phyloP scores from a whole-genome alignment of 176 grass and related monocot species.

The Poa annua region DNA sequence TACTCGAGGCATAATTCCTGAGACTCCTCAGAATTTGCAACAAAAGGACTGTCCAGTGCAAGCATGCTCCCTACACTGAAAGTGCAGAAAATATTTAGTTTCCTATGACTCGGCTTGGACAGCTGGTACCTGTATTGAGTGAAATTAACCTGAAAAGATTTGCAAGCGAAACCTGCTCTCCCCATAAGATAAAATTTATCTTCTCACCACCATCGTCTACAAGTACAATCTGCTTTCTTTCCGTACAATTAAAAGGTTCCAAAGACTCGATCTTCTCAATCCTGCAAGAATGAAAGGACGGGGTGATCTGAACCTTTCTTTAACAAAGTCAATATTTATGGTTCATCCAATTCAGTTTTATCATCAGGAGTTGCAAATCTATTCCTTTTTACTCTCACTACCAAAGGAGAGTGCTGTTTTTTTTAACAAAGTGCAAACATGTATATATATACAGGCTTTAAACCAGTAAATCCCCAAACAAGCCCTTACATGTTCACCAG shows the following conservation, averaged over 20 bases:
- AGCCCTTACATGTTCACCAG: too few species aligned
- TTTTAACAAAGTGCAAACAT: background rate
- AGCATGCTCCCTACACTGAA: constrained; percentile 95
- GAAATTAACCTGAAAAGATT: constrained; percentile 87
- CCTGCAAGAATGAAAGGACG: constrained; percentile 48
- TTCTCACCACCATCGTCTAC: constrained; percentile 73
- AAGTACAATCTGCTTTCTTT: constrained; percentile 75
- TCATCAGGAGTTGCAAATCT: background rate
- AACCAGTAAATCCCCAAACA: background rate
- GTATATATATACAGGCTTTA: background rate
- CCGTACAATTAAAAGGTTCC: constrained; percentile 62
- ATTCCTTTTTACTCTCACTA: background rate
- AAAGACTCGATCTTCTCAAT: constrained; percentile 77
- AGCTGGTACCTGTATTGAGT: constrained; percentile 29
- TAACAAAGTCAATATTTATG: background rate
- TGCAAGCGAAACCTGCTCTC: constrained; percentile 89
- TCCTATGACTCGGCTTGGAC: constrained; percentile 3
- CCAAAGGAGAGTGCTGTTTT: background rate
- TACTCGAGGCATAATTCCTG: constrained; percentile 92
- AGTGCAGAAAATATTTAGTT: constrained; percentile 39
- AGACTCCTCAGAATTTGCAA: constrained; percentile 59
- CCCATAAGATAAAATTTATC: constrained; percentile 95
- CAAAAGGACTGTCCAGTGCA: constrained; percentile 89
- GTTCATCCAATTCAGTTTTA: background rate
- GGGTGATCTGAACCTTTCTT: constrained; percentile 26